Percentiles rank a stretch among this genome's conserved stretches.
These are phyloP conservation scores for Stagonosporopsis chrysanthemi DNA, from an alignment of 2,329 filamentous ascomycete species.

Conservation along the genomic window DNA sequence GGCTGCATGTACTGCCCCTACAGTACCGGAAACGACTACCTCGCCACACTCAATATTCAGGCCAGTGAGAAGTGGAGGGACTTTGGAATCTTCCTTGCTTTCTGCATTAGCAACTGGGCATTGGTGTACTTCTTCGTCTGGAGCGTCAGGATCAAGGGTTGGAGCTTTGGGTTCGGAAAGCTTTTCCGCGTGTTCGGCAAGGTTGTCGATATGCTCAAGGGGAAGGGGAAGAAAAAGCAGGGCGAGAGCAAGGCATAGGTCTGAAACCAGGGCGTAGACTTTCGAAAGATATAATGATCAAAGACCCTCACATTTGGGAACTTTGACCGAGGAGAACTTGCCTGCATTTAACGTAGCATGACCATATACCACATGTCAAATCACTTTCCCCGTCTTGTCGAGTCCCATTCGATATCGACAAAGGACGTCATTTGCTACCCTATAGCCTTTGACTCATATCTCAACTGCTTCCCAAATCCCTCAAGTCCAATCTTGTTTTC, in stretches of 20 bases:
- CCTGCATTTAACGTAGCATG: not conserved
- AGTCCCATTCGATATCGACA: no score
- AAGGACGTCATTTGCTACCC: not conserved
- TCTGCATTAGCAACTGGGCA: constrained; percentile 73
- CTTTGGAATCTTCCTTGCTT: constrained; percentile 76
- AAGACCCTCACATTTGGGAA: not conserved
- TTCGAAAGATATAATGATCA: not conserved
- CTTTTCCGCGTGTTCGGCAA: constrained; percentile 61
- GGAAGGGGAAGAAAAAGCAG: constrained; percentile 23
- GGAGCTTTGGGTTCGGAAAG: constrained; percentile 72
- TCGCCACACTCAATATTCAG: constrained; percentile 64
- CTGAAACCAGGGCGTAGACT: not conserved
- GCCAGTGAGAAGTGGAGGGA: constrained; percentile 72
- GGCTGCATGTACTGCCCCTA: constrained; percentile 77
- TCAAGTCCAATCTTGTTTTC: constrained; percentile 7
- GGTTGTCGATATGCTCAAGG: constrained; percentile 25
- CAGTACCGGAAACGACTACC: constrained; percentile 69
- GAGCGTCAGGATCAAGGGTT: constrained; percentile 72
- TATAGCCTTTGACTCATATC: not conserved
- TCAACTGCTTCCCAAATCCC: not conserved
- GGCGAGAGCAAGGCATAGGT: constrained; percentile 9
- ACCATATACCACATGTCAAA: not conserved
- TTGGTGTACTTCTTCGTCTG: constrained; percentile 81
- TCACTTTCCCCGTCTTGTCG: not conserved
- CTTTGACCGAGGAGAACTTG: not conserved